Base-by-base conservation (phyloP, 2,329 filamentous ascomycete species). In the Arthrobotrys iridis region DNA sequence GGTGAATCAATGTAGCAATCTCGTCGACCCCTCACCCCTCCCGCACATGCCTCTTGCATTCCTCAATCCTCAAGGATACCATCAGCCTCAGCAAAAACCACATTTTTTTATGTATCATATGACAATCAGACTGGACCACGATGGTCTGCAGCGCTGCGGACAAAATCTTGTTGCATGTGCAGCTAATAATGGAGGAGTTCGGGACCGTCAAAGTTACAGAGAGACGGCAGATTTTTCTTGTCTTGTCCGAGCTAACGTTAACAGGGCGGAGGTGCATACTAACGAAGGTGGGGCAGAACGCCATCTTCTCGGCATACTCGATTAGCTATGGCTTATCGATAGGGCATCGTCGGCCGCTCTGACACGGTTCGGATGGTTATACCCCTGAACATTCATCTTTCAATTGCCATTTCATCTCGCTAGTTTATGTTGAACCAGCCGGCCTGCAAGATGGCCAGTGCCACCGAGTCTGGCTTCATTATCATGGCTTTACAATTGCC, bases 321-420 rank as follows among this genome's bases (percentile, higher is more conserved):
- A 62, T 48, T 35, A 41, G 50, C 64, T 41, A 18, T 46, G 30
- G 55, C 64, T 71, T 71, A 71, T 71, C 66, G 58, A 71, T 71
- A 71, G 55, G 37, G 35, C 64, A 59, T 55, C 50, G 15, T 66
- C 48, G 50, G 50, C 5, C 18, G 20, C 22, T 43, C 22, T 43
- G 40, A 33, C 5, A 46, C 45, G 43, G 43, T 57, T 67, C 63
- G 52, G 41, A 50, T 50, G 18, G 45, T n/a, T 26, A 50, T 50
- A 11, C 26, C 26, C 28, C 46, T 30, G 48, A 46, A 28, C 24
- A 22, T 13, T 10, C 46, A 52, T 37, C 33, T 24, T 26, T 28
- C 10, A 8, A 22, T 59, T 43, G 55, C 35, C 8, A 30, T 41
- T 18, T 37, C 33, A 13, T 37, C 55, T 59, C 10, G 37, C 18